phyloP scores from a whole-genome alignment of 2,329 filamentous ascomycete genomes.

The Elsinoe necatrix region DNA sequence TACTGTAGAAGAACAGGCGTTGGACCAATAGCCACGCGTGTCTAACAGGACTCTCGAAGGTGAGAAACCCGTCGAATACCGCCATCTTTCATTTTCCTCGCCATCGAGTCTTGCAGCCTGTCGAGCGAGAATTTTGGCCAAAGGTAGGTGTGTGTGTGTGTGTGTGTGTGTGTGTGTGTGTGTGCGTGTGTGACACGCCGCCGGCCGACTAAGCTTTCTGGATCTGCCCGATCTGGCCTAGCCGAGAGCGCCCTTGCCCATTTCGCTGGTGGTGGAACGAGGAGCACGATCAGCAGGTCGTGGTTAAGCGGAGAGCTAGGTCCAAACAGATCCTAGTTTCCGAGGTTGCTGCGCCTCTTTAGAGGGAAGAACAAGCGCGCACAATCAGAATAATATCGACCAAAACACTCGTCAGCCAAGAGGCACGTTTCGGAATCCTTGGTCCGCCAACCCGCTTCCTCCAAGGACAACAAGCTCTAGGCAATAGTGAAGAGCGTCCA shows the following conservation, averaged over 20 bases:
- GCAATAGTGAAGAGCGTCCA: background rate
- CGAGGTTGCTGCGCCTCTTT: background rate
- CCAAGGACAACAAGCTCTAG: background rate
- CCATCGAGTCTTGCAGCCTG: background rate
- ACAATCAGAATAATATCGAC: slow-evolving; percentile 2
- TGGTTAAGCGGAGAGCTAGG: background rate
- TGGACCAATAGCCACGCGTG: background rate
- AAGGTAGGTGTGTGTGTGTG: too few relatives aligned
- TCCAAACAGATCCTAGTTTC: background rate
- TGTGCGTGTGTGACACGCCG: slow-evolving; percentile 4
- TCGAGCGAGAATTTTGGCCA: slow-evolving; percentile 1
- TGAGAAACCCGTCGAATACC: slow-evolving; percentile 5
- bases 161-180: too few relatives aligned
- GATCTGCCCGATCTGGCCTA: background rate
- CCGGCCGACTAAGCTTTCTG: background rate
- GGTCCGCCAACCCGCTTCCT: background rate
- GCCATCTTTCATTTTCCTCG: background rate
- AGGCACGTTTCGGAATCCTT: slow-evolving; percentile 1
- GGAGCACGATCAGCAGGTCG: background rate
- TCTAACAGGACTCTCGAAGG: background rate
- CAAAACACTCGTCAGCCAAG: background rate
- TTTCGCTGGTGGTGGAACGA: background rate
- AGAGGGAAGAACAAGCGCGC: background rate
- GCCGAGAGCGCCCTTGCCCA: background rate
- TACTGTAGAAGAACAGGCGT: background rate